These are phyloP conservation scores for Aspergillus terreus DNA, from an alignment of 2,329 filamentous ascomycete species.

Conservation along the genomic window DNA sequence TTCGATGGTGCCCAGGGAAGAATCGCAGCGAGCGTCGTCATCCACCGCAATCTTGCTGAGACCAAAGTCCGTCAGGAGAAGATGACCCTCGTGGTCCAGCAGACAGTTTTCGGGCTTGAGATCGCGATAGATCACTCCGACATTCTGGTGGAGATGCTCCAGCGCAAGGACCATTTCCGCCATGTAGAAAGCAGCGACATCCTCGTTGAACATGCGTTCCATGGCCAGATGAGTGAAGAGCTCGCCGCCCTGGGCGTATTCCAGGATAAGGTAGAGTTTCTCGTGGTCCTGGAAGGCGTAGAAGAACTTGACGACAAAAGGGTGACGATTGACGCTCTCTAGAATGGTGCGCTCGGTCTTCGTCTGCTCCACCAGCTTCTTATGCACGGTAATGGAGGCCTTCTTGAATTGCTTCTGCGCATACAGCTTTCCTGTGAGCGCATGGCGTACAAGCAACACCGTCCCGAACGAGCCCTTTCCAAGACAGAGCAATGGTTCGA, in stretches of 20 bases:
- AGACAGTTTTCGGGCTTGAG: conserved; percentile 98
- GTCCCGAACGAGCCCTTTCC: conserved; percentile 97
- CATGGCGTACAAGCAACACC: conserved; percentile 88
- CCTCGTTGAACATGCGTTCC: conserved; percentile 92
- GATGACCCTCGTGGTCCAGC: conserved; percentile 82
- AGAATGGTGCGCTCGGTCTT: conserved; percentile 94
- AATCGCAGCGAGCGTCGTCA: conserved; percentile 69
- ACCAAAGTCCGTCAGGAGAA: conserved; percentile 94
- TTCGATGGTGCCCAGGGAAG: conserved; percentile 89
- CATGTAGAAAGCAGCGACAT: conserved; percentile 94
- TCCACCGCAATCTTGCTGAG: conserved; percentile 90
- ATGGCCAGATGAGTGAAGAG: conserved; percentile 91
- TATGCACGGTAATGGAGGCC: conserved; percentile 89
- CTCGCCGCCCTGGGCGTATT: conserved; percentile 96
- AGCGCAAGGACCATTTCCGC: conserved; percentile 94
- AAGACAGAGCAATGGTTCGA: conserved; percentile 83
- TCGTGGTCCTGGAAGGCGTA: conserved; percentile 98
- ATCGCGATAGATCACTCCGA: conserved; percentile 94
- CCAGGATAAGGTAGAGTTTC: conserved; percentile 94
- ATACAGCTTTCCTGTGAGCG: conserved; percentile 79
- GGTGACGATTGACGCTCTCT: conserved; percentile 92
- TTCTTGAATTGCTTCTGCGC: conserved; percentile 99
- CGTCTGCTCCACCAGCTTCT: conserved; percentile 93
- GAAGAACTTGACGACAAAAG: conserved; percentile 96
- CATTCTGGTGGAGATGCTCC: conserved; percentile 83